Evolutionary conservation across 192 early-diverging fungal genomes (phyloP).

Genomic region (Umbelopsis vinacea): DNA sequence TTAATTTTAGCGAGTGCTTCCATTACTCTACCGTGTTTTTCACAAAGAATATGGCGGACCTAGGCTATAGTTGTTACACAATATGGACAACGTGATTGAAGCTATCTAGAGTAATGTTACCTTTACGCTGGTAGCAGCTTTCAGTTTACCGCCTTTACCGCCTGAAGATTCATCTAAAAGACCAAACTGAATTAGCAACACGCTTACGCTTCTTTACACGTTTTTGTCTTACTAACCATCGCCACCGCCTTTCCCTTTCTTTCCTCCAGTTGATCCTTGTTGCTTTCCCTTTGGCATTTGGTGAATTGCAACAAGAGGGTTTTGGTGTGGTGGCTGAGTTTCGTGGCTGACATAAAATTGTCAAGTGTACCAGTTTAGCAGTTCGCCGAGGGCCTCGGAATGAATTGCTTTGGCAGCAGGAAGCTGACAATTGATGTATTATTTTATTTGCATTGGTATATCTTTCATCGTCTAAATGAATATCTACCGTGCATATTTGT

Average conservation of each 20-base stretch:
- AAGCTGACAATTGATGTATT: too few species aligned
- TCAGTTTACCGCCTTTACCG: slow-evolving; percentile 58
- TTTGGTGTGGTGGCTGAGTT: not conserved
- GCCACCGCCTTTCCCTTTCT: slow-evolving; percentile 23
- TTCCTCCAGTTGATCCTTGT: slow-evolving; percentile 17
- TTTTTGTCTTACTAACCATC: not conserved
- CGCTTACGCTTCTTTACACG: not conserved
- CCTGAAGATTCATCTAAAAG: slow-evolving; percentile 27
- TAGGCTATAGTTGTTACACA: slow-evolving; percentile 17
- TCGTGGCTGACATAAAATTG: not conserved
- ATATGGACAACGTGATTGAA: not conserved
- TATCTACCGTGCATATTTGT: too few species aligned
- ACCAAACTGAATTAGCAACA: not conserved
- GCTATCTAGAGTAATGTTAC: slow-evolving; percentile 27
- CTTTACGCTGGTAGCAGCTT: slow-evolving; percentile 65
- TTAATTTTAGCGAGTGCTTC: slow-evolving; percentile 72
- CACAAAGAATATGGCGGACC: slow-evolving; percentile 85
- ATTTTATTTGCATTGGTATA: too few species aligned
- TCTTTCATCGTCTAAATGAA: too few species aligned
- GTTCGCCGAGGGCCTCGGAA: not conserved
- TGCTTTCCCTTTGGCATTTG: slow-evolving; percentile 43
- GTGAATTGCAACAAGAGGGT: not conserved
- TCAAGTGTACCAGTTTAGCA: not conserved
- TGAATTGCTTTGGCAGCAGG: too few species aligned
- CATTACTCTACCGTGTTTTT: slow-evolving; percentile 74